Evolutionary conservation across 2,329 filamentous ascomycete species (phyloP), one percentile per base, ranked within the genome.

Genomic region (Cordyceps cateniannulata): DNA sequence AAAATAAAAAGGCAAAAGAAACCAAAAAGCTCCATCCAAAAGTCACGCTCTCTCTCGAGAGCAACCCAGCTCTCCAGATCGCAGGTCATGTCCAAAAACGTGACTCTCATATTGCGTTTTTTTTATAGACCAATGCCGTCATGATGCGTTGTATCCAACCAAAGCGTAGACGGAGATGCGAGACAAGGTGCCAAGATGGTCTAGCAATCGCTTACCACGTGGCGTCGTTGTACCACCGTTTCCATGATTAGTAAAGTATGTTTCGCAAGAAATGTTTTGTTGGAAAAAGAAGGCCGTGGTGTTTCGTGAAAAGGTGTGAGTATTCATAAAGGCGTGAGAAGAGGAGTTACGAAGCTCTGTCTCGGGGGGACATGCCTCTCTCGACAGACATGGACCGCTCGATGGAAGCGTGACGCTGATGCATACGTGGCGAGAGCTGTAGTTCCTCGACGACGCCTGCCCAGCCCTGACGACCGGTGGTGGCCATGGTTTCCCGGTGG

Each of bases 401-500:
- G 66, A 87, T 82, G 8, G 81, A 85, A n/a, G 83, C 81, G 67
- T 84, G 84, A 18, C 85, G 78, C 66, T 84, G 81, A 54, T 84
- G 82, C 75, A 88, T 79, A 60, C 81, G 71, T 2, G 85, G 85
- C 25, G 82, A 85, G 60, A 74, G 80, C 69, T 87, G 84, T 54
- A 88, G 73, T 67, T 88, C 85, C 59, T 82, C 76, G 24, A 88
- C 82, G 6, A 88, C 84, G 27, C 84, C 83, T 22, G 82, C 81
- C 85, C 85, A 88, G 27, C 84, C 83, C 63, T 75, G 73, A 59
- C 79, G 79, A 56, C 84, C 81, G 22, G 73, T 74, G 44, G 73
- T 73, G 49, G 75, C 75, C 38, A 78, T 72, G 49, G 76, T 75
- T 55, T 83, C 79, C 64, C 76, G 77, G 64, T 83, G 80, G 9